Base-by-base conservation (phyloP, 352 stramenopile genomes). In the Pythium dissimile region DNA sequence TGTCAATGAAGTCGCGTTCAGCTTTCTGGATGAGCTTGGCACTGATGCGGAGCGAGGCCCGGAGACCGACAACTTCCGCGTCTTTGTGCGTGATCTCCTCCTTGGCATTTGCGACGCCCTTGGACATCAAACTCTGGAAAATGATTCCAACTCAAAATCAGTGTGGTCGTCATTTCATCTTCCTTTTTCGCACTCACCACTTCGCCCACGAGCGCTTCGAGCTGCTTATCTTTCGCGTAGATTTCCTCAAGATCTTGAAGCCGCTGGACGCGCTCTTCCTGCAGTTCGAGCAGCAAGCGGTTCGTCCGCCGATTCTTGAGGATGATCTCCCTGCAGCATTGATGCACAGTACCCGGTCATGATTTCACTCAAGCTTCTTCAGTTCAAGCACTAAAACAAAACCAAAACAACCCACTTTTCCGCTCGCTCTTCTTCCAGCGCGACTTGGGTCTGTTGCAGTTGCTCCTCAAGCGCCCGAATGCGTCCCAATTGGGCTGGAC, bases 211-310 rank as follows among this genome's bases (percentile, higher is more conserved):
- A 91, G 50, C 13, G 80, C 67, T 35, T 87, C 80, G 8, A 91
- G 55, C 27, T 84, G 69, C 49, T 89, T 91, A 39, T 91, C 78
- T 51, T 91, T 91, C 12, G 77, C 67, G 48, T 91, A 91, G 54
- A 91, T 91, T 53, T 91, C 80, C 42, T 91, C 73, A 7, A 89
- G 61, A 64, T 91, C 80, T 38, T 91, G 80, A n/a, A 91, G 52
- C 30, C 80, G 64, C 48, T 91, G 80, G 5, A 90, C 78, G n/a
- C 80, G 80, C 46, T 90, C 78, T 54, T 90, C 80, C 30, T 84
- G 71, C 3, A 91, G 64, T 42, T 91, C 74, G 54, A 89, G 77
- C 16, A 91, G 35, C 31, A 91, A 48, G 20, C 76, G 76, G 45
- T 88, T 91, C 10, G 78, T 88, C 16, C 72, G 67, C 13, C 78